Base-by-base conservation (phyloP, 495 filamentous ascomycete genomes). In the Cenococcum geophilum region DNA sequence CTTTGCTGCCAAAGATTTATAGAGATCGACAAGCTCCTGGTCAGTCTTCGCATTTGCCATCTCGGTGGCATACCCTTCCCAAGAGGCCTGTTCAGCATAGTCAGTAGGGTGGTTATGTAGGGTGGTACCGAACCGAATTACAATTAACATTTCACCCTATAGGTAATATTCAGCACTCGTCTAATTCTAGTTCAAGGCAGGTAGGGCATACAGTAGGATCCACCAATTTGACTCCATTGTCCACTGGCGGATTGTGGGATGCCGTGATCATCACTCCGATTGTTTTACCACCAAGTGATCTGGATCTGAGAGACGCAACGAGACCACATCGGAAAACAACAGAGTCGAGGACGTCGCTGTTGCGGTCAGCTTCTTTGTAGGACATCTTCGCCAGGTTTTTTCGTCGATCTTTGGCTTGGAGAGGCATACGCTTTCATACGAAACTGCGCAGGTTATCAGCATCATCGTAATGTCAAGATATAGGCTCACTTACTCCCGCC, bases 191-290 rank as follows among this genome's bases (percentile, higher is more conserved):
- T 56, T 0, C 20, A 6, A 35, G 45, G 18, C 55, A 8, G 5
- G 14, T 3, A 16, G 9, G 27, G 54, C 81, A 68, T 66, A 86
- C 86, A 86, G 95, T 88, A 12, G 93, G 93, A 75, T 99, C 93
- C 64, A 99, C 89, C 64, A 99, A 81, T 82, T 99, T 99, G 66
- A 99, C 89, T 56, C 93, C 93, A 77, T 99, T 99, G 76, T 99
- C 93, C 68, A 87, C 86, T 3, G 95, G 89, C 40, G 90, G 90
- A 76, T 99, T 99, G 82, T 99, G 93, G 67, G 90, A 96, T 36
- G 93, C 93, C 64, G 93, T 99, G 73, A 99, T 91, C 93, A 99
- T 97, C 55, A 99, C 83, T 72, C 93, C 93, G 72, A 99, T 95
- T 68, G 88, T 88, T 77, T 92, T 88, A 61, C 90, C 86, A 69